Conservation (phyloP, 2,329 filamentous ascomycete species). For the Pseudocercospora ulei region DNA sequence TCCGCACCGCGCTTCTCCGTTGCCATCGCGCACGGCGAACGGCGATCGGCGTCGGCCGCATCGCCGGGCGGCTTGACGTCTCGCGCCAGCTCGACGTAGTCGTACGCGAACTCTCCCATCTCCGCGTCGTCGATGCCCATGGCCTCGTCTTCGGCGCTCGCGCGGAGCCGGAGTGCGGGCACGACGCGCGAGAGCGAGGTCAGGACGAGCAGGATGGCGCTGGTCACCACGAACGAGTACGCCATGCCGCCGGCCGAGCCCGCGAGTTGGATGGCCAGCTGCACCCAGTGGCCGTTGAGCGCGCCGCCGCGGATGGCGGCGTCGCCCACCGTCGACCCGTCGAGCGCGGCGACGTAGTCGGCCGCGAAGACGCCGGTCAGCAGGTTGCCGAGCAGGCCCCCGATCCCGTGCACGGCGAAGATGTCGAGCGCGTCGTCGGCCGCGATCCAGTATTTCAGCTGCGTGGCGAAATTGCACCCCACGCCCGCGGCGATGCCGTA, state of each 20-base stretch:
- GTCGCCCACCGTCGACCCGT: constrained; percentile 60
- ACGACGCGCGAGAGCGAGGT: constrained; percentile 66
- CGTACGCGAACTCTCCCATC: constrained; percentile 91
- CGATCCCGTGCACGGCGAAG: constrained; percentile 71
- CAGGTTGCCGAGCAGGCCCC: constrained; percentile 69
- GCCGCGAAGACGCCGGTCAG: constrained; percentile 74
- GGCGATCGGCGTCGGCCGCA: constrained; percentile 7
- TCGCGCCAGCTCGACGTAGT: constrained; percentile 75
- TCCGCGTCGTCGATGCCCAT: constrained; percentile 77
- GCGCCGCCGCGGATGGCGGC: constrained; percentile 63
- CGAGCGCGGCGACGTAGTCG: constrained; percentile 72
- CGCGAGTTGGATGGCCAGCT: constrained; percentile 73
- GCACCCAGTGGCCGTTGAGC: constrained; percentile 74
- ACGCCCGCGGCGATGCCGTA: constrained; percentile 67
- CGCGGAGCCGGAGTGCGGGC: constrained; percentile 64
- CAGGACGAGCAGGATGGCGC: constrained; percentile 54
- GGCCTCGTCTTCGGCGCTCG: constrained; percentile 66
- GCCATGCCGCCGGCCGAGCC: constrained; percentile 65
- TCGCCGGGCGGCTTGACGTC: constrained; percentile 45
- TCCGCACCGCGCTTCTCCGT: no score
- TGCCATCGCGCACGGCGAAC: no score
- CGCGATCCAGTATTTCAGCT: constrained; percentile 72
- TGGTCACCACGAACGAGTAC: constrained; percentile 71
- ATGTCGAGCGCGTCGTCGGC: constrained; percentile 84
- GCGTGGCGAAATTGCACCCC: constrained; percentile 81